phyloP scores from a whole-genome alignment of 1,284 basidiomycete species.

The Leccinum fuscescens region DNA sequence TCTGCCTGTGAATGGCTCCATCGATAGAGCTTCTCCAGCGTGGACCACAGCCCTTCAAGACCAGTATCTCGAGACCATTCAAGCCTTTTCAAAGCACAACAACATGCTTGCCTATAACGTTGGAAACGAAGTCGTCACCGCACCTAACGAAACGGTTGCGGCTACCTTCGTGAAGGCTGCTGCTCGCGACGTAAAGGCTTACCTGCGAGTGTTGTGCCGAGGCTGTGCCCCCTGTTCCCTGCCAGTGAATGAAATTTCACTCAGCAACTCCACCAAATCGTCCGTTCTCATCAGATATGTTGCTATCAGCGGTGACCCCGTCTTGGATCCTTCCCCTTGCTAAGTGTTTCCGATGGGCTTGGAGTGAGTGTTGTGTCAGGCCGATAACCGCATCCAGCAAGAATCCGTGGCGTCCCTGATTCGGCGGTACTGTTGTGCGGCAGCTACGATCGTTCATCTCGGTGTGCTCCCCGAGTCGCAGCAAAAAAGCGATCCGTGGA shows the following conservation, averaged over 20 bases:
- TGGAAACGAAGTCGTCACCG: slow-evolving; percentile 84
- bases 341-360: slow-evolving; percentile 10
- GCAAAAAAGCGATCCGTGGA: too few relatives aligned
- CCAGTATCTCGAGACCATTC: slow-evolving; percentile 76
- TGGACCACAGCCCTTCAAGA: slow-evolving; percentile 87
- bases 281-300: slow-evolving; percentile 80
- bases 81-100: slow-evolving; percentile 78
- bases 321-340: slow-evolving; percentile 72
- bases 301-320: slow-evolving; percentile 71
- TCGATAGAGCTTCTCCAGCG: slow-evolving; percentile 70
- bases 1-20: slow-evolving; percentile 83
- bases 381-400: too few relatives aligned
- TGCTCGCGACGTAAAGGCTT: slow-evolving; percentile 84
- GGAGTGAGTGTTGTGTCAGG: too few relatives aligned
- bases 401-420: too few relatives aligned
- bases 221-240: not conserved
- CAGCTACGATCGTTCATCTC: too few relatives aligned
- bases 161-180: slow-evolving; percentile 89
- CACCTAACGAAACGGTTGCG: slow-evolving; percentile 56
- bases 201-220: slow-evolving; percentile 54
- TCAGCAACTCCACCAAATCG: slow-evolving; percentile 65
- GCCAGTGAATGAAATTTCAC: not conserved
- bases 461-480: too few relatives aligned
- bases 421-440: too few relatives aligned
- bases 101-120: slow-evolving; percentile 81